Base-by-base conservation (phyloP, 495 filamentous ascomycete genomes). In the Parathielavia appendiculata region DNA sequence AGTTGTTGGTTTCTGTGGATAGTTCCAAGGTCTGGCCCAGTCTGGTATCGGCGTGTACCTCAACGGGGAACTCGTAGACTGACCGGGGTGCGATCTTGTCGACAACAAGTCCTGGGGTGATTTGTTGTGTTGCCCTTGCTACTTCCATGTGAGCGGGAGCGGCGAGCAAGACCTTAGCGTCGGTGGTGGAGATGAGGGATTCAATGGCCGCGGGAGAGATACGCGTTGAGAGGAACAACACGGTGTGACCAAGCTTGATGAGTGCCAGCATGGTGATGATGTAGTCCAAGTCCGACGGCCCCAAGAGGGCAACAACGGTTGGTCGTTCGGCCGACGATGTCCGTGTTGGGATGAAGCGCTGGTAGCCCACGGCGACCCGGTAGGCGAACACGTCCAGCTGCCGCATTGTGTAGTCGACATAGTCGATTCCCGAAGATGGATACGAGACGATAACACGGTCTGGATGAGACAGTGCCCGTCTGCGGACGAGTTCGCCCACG, bases 321-420 rank as follows among this genome's bases (percentile, higher is more conserved):
- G 43, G 43, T 19, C 12, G 20, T 8, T 45, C 19, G 10, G 43
- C 13, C 43, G 43, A 45, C 13, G 43, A 45, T 45, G 43, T 45
- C 19, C 43, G 43, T 4, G 43, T 14, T 7, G 43, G 43, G 43
- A 45, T 20, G 43, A 23, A 23, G 17, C 13, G 7, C 8, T 45
- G 20, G 43, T 45, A 45, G 43, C 43, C 19, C 43, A 23, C 10
- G 43, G 43, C 43, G 43, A 45, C 43, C 4, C 43, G 43, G 43
- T 45, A 45, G 17, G 43, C 43, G 8, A 45, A 45, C 43, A 45
- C 43, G 19, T 45, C 43, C 17, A 45, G 43, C 19, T 45, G 43
- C 14, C 23, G 43, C 43, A 45, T 45, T 45, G 43, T 45, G 43
- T 45, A 45, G 43, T 45, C 43, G 43, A 45, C 43, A 23, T 45